These are phyloP conservation scores for Puccinia novopanici DNA, from an alignment of 1,284 basidiomycete genomes.

Conservation along the genomic window DNA sequence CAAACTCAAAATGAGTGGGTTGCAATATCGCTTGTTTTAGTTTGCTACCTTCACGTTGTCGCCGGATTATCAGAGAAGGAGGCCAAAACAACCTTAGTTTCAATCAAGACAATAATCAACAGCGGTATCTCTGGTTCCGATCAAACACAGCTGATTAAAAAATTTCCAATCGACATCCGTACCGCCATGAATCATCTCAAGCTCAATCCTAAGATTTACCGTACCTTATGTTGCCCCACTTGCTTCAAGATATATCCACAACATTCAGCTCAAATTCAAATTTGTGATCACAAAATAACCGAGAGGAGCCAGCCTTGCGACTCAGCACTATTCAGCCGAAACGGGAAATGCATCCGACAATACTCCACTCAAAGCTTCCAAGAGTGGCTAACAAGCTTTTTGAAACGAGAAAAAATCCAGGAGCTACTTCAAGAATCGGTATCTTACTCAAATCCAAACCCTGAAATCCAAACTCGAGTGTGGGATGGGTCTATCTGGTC, in stretches of 20 bases:
- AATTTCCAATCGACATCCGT: constrained; percentile 21
- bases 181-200: constrained; percentile 26
- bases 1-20: constrained; percentile 9
- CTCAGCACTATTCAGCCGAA: background rate
- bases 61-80: background rate
- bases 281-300: constrained; percentile 12
- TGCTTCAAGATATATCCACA: constrained; percentile 29
- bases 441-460: background rate
- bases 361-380: constrained; percentile 38
- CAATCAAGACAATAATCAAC: background rate
- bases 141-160: background rate
- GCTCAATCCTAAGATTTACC: constrained; percentile 23
- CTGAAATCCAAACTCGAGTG: background rate
- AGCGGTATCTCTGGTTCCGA: background rate
- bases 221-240: constrained; percentile 19
- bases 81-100: background rate
- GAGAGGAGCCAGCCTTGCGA: background rate
- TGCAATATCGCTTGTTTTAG: background rate
- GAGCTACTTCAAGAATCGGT: constrained; percentile 2
- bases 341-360: constrained; percentile 9
- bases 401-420: constrained; percentile 26
- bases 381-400: constrained; percentile 18
- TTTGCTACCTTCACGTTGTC: constrained; percentile 12
- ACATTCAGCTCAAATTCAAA: background rate
- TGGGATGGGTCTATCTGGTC: constrained; percentile 38